phyloP scores from a whole-genome alignment of 208 protist genomes.

The Leishmania gerbilli region DNA sequence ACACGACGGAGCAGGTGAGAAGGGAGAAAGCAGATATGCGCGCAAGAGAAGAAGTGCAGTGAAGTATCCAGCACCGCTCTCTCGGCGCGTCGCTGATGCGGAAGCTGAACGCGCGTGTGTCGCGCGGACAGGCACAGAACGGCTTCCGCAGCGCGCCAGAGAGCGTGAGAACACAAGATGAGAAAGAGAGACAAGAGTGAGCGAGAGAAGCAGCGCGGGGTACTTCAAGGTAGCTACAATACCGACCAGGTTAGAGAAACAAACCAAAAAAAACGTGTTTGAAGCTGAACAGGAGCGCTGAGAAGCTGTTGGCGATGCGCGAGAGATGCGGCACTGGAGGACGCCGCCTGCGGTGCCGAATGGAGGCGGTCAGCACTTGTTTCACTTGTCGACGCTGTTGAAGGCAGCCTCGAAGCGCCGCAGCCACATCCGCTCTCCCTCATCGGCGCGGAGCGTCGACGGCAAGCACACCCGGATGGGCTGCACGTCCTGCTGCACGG shows the following conservation, averaged over 20 bases:
- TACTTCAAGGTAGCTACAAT: not conserved
- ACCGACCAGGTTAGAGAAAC: not conserved
- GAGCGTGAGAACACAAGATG: too few relatives aligned
- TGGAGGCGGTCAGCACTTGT: not conserved
- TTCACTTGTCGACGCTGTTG: constrained; percentile 1
- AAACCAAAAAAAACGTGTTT: too few relatives aligned
- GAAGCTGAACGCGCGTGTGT: too few relatives aligned
- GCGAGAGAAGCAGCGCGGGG: not conserved
- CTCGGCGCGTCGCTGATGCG: too few relatives aligned
- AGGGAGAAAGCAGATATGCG: too few relatives aligned
- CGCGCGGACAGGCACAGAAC: too few relatives aligned
- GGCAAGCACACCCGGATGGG: constrained; percentile 61
- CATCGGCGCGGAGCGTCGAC: constrained; percentile 39
- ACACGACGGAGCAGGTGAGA: not conserved
- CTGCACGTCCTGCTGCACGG: constrained; percentile 45
- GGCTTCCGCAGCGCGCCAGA: too few relatives aligned
- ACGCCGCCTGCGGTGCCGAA: not conserved
- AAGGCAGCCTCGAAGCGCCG: constrained; percentile 42
- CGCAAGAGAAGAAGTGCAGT: too few relatives aligned
- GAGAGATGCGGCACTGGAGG: not conserved
- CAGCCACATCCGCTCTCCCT: constrained; percentile 38
- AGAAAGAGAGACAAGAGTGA: not conserved
- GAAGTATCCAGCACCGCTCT: too few relatives aligned
- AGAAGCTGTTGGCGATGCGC: not conserved
- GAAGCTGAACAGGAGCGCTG: not conserved